Evolutionary conservation across 2,329 filamentous ascomycete species (phyloP).

Genomic region (Penicillium olsonii): DNA sequence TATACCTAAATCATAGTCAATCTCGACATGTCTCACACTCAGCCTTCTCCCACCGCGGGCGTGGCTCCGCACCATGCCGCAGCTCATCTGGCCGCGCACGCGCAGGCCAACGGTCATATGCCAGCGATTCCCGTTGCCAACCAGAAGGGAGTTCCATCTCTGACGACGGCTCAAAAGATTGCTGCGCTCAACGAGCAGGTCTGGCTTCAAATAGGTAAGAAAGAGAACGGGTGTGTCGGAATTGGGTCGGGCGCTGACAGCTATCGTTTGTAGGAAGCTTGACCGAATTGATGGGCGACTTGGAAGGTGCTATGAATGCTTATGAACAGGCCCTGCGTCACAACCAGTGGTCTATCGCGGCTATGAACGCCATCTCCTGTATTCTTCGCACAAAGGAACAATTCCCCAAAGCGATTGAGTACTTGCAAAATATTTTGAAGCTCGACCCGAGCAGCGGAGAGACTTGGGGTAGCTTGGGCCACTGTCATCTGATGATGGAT

Average conservation of each 20-base stretch:
- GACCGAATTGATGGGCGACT: conserved; percentile 82
- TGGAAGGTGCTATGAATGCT: conserved; percentile 83
- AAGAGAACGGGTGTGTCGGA: not conserved
- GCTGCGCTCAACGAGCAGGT: conserved; percentile 79
- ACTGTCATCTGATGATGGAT: conserved; percentile 98
- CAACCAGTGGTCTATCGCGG: conserved; percentile 83
- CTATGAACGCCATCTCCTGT: conserved; percentile 91
- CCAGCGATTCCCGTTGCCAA: conserved; percentile 54
- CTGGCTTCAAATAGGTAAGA: conserved; percentile 89
- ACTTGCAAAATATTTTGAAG: conserved; percentile 85
- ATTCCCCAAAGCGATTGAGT: conserved; percentile 91
- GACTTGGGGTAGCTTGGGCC: conserved; percentile 95
- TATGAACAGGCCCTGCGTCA: conserved; percentile 88
- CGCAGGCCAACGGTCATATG: conserved; percentile 56
- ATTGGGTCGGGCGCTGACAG: conserved; percentile 16
- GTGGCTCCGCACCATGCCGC: conserved; percentile 63
- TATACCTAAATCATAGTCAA: conserved; percentile 11
- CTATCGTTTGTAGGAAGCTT: conserved; percentile 65
- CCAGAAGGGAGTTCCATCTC: conserved; percentile 61
- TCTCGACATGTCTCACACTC: conserved; percentile 69
- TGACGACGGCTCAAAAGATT: conserved; percentile 72
- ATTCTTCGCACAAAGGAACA: conserved; percentile 90
- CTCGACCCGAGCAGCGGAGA: conserved; percentile 88
- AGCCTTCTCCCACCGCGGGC: conserved; percentile 75
- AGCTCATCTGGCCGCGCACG: conserved; percentile 34